phyloP scores from a whole-genome alignment of 1,284 basidiomycete genomes.

The Ganoderma meredithae region DNA sequence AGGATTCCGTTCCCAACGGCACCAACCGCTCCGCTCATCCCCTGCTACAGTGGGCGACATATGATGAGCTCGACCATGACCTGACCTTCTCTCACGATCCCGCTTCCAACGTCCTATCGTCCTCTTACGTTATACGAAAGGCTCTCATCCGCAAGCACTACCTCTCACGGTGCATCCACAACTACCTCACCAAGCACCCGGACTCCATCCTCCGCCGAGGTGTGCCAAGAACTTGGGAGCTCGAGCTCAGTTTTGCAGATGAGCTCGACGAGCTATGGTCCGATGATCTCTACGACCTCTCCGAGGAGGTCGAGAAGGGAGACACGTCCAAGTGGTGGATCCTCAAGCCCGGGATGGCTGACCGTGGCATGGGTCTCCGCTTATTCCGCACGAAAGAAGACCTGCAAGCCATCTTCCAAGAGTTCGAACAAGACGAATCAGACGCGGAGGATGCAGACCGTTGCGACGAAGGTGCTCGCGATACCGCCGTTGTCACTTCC shows the following conservation, averaged over 20 bases:
- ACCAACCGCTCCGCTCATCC: slow-evolving; percentile 24
- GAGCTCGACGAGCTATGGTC: slow-evolving; percentile 94
- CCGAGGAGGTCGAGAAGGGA: slow-evolving; percentile 61
- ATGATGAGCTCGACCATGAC: slow-evolving; percentile 85
- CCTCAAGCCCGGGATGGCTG: slow-evolving; percentile 97
- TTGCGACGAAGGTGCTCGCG: slow-evolving; percentile 41
- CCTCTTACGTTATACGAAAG: slow-evolving; percentile 91
- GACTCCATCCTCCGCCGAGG: slow-evolving; percentile 60
- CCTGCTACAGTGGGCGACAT: slow-evolving; percentile 82
- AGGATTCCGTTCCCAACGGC: slow-evolving; percentile 36
- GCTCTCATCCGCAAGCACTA: slow-evolving; percentile 96
- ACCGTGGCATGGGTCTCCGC: slow-evolving; percentile 94
- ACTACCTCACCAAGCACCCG: slow-evolving; percentile 79
- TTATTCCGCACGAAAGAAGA: slow-evolving; percentile 85
- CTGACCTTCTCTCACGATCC: slow-evolving; percentile 55
- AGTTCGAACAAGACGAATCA: slow-evolving; percentile 76
- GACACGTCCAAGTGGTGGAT: slow-evolving; percentile 81
- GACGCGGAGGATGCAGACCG: slow-evolving; percentile 48
- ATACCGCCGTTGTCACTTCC: slow-evolving; percentile 78
- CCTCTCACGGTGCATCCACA: slow-evolving; percentile 79
- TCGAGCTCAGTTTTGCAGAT: slow-evolving; percentile 92
- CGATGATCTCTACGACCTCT: slow-evolving; percentile 94
- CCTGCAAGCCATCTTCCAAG: slow-evolving; percentile 82
- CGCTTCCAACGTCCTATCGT: slow-evolving; percentile 64
- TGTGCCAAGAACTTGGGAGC: slow-evolving; percentile 84